Evolutionary conservation across 2,329 filamentous ascomycete genomes (phyloP).

Genomic region (Ascochyta viciae-villosae): DNA sequence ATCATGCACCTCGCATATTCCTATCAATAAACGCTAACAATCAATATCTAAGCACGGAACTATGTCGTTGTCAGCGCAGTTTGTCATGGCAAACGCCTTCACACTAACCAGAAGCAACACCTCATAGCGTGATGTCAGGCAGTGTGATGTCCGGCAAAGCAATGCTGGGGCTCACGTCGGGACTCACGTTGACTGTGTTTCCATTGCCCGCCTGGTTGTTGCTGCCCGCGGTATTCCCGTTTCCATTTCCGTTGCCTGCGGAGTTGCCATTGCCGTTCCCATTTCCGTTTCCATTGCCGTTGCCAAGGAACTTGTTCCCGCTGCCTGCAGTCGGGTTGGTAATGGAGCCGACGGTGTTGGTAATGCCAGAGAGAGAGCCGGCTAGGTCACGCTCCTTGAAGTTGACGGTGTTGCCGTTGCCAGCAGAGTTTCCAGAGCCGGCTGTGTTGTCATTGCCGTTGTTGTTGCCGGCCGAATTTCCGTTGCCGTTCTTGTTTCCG

Average conservation of each 20-base stretch:
- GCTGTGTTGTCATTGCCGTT: conserved; percentile 13
- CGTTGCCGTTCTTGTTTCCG: background rate
- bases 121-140: conserved; percentile 4
- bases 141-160: conserved; percentile 8
- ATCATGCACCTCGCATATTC: background rate
- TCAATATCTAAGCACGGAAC: conserved; percentile 6
- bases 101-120: conserved; percentile 6
- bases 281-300: conserved; percentile 8
- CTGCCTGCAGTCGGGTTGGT: conserved; percentile 16
- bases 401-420: no score
- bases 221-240: conserved; percentile 15
- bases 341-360: conserved; percentile 16
- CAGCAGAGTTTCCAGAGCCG: no score
- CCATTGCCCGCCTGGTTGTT: conserved; percentile 15
- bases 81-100: background rate
- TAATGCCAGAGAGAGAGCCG: background rate
- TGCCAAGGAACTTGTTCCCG: conserved; percentile 12
- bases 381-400: background rate
- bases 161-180: conserved; percentile 8
- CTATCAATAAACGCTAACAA: background rate
- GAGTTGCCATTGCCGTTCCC: conserved; percentile 11
- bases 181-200: conserved; percentile 22
- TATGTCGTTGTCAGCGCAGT: background rate
- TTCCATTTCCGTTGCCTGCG: conserved; percentile 15
- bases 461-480: background rate